A percentile compares a stretch with the other conserved stretches of the same genome.
Evolutionary conservation across 805 yeast genomes (phyloP).

Genomic region (Ogataea paraovalis): DNA sequence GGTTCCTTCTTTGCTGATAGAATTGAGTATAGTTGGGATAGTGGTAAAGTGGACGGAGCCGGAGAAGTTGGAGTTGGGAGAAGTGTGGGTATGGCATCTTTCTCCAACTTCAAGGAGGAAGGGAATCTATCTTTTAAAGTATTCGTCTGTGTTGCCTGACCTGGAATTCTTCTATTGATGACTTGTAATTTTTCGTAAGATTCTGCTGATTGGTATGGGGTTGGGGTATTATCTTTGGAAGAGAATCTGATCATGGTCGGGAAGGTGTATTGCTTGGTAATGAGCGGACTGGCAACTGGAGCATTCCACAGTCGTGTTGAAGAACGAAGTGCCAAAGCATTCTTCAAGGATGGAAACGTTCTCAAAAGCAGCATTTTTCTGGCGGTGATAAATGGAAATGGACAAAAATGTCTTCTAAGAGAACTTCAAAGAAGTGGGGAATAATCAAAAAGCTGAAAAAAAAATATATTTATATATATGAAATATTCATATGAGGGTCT

Average conservation of each 20-base stretch:
- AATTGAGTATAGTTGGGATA: constrained; percentile 58
- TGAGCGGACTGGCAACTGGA: background rate
- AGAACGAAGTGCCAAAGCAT: constrained; percentile 1
- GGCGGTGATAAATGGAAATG: no score
- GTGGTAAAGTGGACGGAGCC: constrained; percentile 54
- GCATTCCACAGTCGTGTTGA: background rate
- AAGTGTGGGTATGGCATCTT: constrained; percentile 60
- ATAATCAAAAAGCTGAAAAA: background rate
- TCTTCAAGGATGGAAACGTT: constrained; percentile 4
- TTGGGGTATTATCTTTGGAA: background rate
- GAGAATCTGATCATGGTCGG: background rate
- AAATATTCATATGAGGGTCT: no score
- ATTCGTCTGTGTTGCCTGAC: constrained; percentile 44
- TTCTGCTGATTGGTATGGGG: constrained; percentile 14
- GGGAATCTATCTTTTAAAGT: constrained; percentile 59
- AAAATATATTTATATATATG: no score
- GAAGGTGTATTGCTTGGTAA: background rate
- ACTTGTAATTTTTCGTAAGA: constrained; percentile 27
- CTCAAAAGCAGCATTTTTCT: background rate
- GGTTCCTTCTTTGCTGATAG: constrained; percentile 52
- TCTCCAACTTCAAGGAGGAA: constrained; percentile 53
- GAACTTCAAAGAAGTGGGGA: no score
- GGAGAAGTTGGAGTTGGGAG: constrained; percentile 79
- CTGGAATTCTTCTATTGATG: constrained; percentile 49
- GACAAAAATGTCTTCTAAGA: no score